Evolutionary conservation across 257 asterid species (phyloP), one percentile per base, ranked within the genome.

Genomic region (Fraxinus quadrangulata): DNA sequence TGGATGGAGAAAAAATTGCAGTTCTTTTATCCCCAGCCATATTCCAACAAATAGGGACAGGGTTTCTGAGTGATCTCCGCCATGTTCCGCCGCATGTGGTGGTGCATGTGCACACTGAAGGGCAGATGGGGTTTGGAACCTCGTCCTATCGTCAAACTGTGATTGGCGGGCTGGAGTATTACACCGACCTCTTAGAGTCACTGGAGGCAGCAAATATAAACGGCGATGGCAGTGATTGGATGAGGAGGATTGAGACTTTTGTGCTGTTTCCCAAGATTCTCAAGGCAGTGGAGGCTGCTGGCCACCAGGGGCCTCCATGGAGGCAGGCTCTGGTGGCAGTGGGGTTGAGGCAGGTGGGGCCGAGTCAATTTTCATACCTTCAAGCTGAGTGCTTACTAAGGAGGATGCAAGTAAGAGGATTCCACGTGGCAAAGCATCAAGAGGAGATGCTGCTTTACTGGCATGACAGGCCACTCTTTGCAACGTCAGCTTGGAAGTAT

Each of bases 381-480:
- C 99, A 93, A 81, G 98, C 97, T 0, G 97, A 91, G 85, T 93
- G 90, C 75, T 86, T 95, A 80, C 82, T 95, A 34, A 75, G 96
- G 86, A 85, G 90, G 78, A 84, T 87, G 59, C 92, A 91, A 8
- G 94, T 88, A 0, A 85, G 96, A 73, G 99, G 99, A 6, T 93
- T 95, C 92, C 97, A 90, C 83, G 97, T 93, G 74, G 91, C 82
- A 16, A 93, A 93, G 75, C 85, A 87, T 16, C 98, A 90, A 83
- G 94, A 92, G 19, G 99, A 96, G 93, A 85, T 93, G 97, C 81
- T 92, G 94, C 99, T 96, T 61, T 96, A 98, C 86, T 96, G 99
- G 99, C 95, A 93, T 47, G 95, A 90, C 33, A 82, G 96, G 90
- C 93, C 92, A 2, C 87, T 93, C 0, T 94, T 88, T n/a, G 92